Evolutionary conservation across 345 rosid genomes (phyloP).

Genomic region (Trapa bicornis): DNA sequence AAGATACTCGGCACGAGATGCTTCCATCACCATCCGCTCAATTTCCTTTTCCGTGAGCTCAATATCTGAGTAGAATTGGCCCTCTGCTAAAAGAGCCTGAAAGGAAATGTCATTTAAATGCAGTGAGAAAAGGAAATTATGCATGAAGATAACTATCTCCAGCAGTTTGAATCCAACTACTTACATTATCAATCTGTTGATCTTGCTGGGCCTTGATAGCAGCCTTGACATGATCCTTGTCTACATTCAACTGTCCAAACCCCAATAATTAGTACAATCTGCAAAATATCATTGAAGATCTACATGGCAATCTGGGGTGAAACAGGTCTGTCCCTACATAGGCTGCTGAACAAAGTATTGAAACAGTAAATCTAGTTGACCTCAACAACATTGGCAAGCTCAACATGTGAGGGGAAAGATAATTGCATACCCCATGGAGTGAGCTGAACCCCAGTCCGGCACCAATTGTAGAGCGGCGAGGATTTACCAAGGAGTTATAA

Average conservation of each 20-base stretch:
- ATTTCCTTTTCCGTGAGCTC: constrained; percentile 98
- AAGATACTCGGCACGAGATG: constrained; percentile 94
- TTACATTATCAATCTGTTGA: constrained; percentile 83
- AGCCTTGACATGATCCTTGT: constrained; percentile 90
- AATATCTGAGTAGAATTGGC: constrained; percentile 73
- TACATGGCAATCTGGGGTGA: neutral
- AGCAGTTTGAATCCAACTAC: constrained; percentile 9
- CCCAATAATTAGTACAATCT: constrained; percentile 1
- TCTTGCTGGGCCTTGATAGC: constrained; percentile 99
- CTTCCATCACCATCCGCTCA: constrained; percentile 86
- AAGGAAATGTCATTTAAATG: neutral
- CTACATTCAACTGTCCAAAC: constrained; percentile 60
- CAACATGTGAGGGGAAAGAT: neutral
- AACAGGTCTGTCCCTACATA: neutral
- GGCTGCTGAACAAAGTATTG: too few relatives aligned
- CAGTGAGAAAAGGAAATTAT: neutral
- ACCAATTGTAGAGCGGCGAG: constrained; percentile 73
- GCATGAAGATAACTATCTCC: neutral
- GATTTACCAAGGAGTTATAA: constrained; percentile 93
- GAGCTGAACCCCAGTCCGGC: constrained; percentile 95
- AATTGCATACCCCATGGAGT: constrained; percentile 70
- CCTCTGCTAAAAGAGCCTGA: constrained; percentile 96
- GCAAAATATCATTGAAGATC: neutral
- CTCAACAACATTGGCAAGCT: neutral
- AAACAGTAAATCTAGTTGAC: neutral